Base-by-base conservation (phyloP, 352 stramenopile genomes). In the Globisporangium cylindrosporum region DNA sequence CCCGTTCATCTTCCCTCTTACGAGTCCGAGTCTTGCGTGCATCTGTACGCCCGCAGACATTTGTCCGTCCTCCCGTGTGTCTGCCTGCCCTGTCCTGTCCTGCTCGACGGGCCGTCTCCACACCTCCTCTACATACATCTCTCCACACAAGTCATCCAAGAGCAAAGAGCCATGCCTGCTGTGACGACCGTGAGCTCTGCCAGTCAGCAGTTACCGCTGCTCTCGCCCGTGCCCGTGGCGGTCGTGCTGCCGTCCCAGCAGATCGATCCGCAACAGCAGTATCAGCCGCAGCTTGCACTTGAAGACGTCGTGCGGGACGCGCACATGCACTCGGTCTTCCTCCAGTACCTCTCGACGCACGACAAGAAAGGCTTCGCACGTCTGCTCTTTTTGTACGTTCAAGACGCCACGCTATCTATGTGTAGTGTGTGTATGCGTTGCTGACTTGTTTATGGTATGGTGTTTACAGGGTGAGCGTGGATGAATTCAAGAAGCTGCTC, bases 401-500 rank as follows among this genome's bases (percentile, higher is more conserved):
- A 36, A 36, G 32, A 36, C 32, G 32, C 7, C 32, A 36, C 4
- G 4, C 32, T 36, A 36, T 36, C 4, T 36, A 4, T 25, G 10
- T 49, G 10, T 51, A 20, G 51, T 63, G 18, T 49, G 29, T 62
- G 32, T 38, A 4, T 43, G 24, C 3, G 4, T 25, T 27, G 20
- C 27, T 62, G 41, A 34, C 12, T 25, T 9, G 7, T 46, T 18
- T 22, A 7, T 55, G 49, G 10, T 55, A 1, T 55, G 6, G 14
- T 65, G 1, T 4, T 18, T 20, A 18, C 51, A 89, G 80, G 15
- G 88, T 95, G 65, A 94, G 86, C 53, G 88, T 95, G 4, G 88
- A 95, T 25, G 88, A 95, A 70, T 95, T 94, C 75, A 95, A 95
- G 76, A 92, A 92, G 58, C 76, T 93, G 8, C 70, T 92, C 12